Conservation (phyloP, 75 land plant genomes). For the Adiantum capillusveneris region DNA sequence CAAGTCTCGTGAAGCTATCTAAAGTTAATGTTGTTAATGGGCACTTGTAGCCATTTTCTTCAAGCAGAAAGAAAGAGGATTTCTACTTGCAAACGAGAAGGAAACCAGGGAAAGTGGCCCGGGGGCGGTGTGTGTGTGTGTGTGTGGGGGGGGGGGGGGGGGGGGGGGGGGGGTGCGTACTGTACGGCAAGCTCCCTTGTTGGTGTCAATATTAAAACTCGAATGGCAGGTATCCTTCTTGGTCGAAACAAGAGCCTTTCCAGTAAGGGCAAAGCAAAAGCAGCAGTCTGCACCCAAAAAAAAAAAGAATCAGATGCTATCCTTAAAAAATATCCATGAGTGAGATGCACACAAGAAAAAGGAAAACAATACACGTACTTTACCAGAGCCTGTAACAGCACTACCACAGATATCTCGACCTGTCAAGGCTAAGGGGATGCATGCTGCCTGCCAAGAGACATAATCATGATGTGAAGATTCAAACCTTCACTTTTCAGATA, state of each 20-base stretch:
- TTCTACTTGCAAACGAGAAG: too few relatives aligned
- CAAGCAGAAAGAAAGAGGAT: too few relatives aligned
- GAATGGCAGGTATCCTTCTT: constrained; percentile 67
- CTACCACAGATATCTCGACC: constrained; percentile 98
- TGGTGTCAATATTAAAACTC: constrained; percentile 86
- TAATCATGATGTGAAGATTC: neutral
- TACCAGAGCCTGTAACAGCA: constrained; percentile 93
- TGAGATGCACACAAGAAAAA: too few relatives aligned
- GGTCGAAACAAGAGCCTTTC: constrained; percentile 88
- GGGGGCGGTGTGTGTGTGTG: too few relatives aligned
- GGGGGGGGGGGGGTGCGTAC: constrained; percentile 28
- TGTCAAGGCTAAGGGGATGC: constrained; percentile 78
- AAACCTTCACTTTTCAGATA: neutral
- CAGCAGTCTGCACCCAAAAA: constrained; percentile 65
- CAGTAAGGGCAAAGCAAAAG: constrained; percentile 78
- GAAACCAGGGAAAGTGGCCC: too few relatives aligned
- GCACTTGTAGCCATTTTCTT: too few relatives aligned
- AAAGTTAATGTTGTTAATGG: too few relatives aligned
- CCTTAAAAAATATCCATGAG: too few relatives aligned
- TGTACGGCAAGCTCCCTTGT: constrained; percentile 92
- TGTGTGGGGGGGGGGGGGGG: too few relatives aligned
- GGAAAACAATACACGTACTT: constrained; percentile 35
- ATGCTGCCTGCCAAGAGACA: constrained; percentile 57
- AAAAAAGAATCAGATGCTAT: too few relatives aligned
- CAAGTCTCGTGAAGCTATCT: too few relatives aligned